Evolutionary conservation across 208 protist genomes (phyloP), one percentile per base, ranked within the genome.

Genomic region (Leishmania major): DNA sequence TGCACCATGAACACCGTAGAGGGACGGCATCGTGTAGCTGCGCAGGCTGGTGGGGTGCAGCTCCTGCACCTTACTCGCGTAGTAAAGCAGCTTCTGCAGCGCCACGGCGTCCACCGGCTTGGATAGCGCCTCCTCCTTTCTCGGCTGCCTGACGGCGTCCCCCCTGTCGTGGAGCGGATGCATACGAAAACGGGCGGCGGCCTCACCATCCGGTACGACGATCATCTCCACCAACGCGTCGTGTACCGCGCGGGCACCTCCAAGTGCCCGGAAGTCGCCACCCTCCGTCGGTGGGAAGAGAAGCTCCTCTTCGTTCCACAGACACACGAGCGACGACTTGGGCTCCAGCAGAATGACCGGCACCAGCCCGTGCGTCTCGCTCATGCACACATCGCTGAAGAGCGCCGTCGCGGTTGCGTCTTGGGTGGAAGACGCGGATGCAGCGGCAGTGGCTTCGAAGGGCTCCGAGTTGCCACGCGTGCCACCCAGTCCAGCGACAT

Each of bases 221-320:
- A 74, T 74, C 78, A 89, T 51, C 43, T 91, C 83, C 40, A 88
- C 75, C 13, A 94, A n/a, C 8, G 82, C 91, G 4, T 77, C 17
- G 28, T 70, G 72, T 22, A 92, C 57, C 19, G 84, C 84, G 35
- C 75, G 49, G 5, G 79, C 45, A 37, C 85, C 92, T 19, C 90
- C 85, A 35, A 97, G 78, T 17, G 94, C 72, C 35, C 83, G 79
- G 79, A 88, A 91, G 31, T 64, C 71, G 40, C 78, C 83, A n/a
- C 74, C 87, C 3, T 91, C 89, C 5, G 19, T 40, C 2, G 94
- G 94, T 19, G 80, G 84, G 84, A 92, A 93, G 40, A 86, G 88
- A 55, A 95, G 75, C 60, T 95, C 94, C 55, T 91, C 84, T 43
- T 86, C 82, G 66, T 89, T 84, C 87, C 90, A 97, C 22, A 84